phyloP scores from a whole-genome alignment of 1,284 basidiomycete genomes.

The Cryptococcus sp. region DNA sequence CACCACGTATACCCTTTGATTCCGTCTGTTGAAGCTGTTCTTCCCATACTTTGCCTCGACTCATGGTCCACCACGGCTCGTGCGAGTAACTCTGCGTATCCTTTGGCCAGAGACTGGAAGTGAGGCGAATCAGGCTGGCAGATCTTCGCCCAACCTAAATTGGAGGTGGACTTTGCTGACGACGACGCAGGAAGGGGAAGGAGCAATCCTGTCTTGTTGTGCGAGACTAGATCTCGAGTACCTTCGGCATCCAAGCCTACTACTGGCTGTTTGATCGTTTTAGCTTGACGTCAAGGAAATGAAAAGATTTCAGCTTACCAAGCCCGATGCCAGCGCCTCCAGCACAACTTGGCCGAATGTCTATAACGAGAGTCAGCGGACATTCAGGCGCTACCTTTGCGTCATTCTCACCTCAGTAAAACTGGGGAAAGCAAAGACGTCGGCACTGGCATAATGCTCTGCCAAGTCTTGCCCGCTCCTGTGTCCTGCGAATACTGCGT shows the following conservation, averaged over 20 bases:
- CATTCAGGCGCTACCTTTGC: neutral
- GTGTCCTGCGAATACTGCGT: slow-evolving; percentile 59
- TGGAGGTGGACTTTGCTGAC: slow-evolving; percentile 5
- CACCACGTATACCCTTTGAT: slow-evolving; percentile 57
- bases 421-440: slow-evolving; percentile 60
- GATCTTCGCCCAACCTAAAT: slow-evolving; percentile 39
- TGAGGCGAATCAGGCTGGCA: slow-evolving; percentile 45
- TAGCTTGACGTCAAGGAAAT: neutral
- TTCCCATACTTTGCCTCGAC: slow-evolving; percentile 54
- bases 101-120: slow-evolving; percentile 49
- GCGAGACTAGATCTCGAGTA: slow-evolving; percentile 59
- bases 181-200: slow-evolving; percentile 37
- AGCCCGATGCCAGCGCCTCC: slow-evolving; percentile 59
- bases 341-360: slow-evolving; percentile 62
- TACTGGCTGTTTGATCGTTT: slow-evolving; percentile 50
- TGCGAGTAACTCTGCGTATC: slow-evolving; percentile 56
- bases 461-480: slow-evolving; percentile 54
- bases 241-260: slow-evolving; percentile 62
- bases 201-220: slow-evolving; percentile 56
- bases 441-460: slow-evolving; percentile 58
- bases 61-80: slow-evolving; percentile 47
- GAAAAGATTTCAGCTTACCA: slow-evolving; percentile 34
- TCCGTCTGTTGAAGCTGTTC: slow-evolving; percentile 51
- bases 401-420: slow-evolving; percentile 55
- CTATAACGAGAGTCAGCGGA: slow-evolving; percentile 25